Conservation (phyloP, 2,329 filamentous ascomycete genomes). For the Colletotrichum musicola region DNA sequence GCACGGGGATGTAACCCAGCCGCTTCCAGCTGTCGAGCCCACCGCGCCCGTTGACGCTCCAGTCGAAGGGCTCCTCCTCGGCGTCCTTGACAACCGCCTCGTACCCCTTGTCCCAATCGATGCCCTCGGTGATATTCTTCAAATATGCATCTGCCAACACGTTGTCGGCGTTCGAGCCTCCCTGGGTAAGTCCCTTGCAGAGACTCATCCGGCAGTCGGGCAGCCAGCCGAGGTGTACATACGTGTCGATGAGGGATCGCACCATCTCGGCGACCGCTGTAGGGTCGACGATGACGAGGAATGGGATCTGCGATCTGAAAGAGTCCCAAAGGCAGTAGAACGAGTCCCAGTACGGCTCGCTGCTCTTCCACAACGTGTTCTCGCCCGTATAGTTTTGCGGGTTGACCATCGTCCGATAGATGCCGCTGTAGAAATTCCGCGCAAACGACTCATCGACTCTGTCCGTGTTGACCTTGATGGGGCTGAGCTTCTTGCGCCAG, state of each 20-base stretch:
- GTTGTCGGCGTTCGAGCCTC: slow-evolving; percentile 80
- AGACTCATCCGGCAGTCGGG: slow-evolving; percentile 84
- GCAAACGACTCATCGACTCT: slow-evolving; percentile 67
- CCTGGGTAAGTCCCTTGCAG: slow-evolving; percentile 80
- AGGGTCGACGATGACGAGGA: slow-evolving; percentile 77
- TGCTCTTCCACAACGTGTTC: slow-evolving; percentile 75
- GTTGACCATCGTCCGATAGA: slow-evolving; percentile 79
- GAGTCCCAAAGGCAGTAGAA: slow-evolving; percentile 84
- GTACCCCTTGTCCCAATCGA: slow-evolving; percentile 77
- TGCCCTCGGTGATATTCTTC: slow-evolving; percentile 71
- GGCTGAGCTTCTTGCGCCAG: slow-evolving; percentile 73
- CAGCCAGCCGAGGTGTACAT: slow-evolving; percentile 76
- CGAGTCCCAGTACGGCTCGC: slow-evolving; percentile 80
- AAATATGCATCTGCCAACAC: slow-evolving; percentile 76
- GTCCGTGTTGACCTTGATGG: slow-evolving; percentile 66
- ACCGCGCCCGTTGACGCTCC: slow-evolving; percentile 78
- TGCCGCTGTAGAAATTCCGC: slow-evolving; percentile 77
- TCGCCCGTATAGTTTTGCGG: slow-evolving; percentile 82
- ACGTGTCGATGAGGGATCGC: slow-evolving; percentile 78
- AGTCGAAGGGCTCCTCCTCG: slow-evolving; percentile 77
- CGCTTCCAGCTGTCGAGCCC: slow-evolving; percentile 79
- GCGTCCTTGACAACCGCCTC: slow-evolving; percentile 80
- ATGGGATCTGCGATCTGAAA: slow-evolving; percentile 76
- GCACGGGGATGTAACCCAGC: slow-evolving; percentile 77
- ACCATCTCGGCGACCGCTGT: slow-evolving; percentile 74